These are phyloP conservation scores for Hirschfeldia incana DNA, from an alignment of 345 rosid species.

Conservation along the genomic window DNA sequence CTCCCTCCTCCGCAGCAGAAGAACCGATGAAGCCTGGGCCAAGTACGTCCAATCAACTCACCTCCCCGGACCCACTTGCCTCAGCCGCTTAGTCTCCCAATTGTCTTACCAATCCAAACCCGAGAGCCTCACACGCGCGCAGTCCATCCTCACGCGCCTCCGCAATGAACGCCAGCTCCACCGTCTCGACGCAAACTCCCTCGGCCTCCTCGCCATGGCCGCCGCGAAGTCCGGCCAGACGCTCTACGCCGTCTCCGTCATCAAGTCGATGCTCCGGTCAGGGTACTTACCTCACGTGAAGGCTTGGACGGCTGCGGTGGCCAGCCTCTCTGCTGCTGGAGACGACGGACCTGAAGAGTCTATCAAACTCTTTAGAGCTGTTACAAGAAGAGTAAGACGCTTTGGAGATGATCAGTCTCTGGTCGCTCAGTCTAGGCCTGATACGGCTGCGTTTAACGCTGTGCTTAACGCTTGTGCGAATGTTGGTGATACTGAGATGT, in stretches of 20 bases:
- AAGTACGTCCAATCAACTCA: constrained; percentile 56
- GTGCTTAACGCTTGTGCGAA: constrained; percentile 88
- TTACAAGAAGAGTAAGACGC: constrained; percentile 53
- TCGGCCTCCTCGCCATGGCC: constrained; percentile 81
- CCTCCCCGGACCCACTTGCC: constrained; percentile 81
- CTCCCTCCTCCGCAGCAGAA: constrained; percentile 69
- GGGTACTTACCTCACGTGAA: constrained; percentile 90
- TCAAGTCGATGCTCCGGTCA: constrained; percentile 90
- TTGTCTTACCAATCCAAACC: constrained; percentile 64
- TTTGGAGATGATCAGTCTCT: constrained; percentile 55
- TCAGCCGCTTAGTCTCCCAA: constrained; percentile 90
- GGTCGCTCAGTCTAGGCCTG: constrained; percentile 66
- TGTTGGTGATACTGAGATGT: constrained; percentile 60
- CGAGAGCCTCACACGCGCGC: constrained; percentile 70
- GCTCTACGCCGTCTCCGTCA: constrained; percentile 65
- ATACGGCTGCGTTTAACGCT: constrained; percentile 78
- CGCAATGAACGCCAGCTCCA: constrained; percentile 82
- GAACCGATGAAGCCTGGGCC: constrained; percentile 82
- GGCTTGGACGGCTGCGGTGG: constrained; percentile 86
- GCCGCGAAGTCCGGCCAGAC: constrained; percentile 77
- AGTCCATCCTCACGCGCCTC: constrained; percentile 88
- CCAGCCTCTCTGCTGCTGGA: constrained; percentile 62
- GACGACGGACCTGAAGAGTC: constrained; percentile 73
- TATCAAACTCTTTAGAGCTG: constrained; percentile 54
- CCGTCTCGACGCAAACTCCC: constrained; percentile 89